phyloP scores from a whole-genome alignment of 371 early-diverging fungal genomes.

The Coemansia sp. region DNA sequence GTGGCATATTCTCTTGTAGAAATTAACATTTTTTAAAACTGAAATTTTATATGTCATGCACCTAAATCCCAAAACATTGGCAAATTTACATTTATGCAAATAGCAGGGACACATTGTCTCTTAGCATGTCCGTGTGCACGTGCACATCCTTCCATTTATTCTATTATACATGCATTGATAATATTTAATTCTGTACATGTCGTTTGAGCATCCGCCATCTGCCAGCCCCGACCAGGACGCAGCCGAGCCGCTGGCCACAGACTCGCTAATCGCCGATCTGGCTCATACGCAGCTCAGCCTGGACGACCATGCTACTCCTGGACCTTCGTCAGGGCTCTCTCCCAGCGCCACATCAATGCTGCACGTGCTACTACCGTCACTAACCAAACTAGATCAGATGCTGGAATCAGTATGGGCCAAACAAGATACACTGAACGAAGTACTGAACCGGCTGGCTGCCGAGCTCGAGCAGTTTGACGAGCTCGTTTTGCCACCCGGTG shows the following conservation, averaged over 20 bases:
- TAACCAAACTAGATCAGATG: constrained; percentile 32
- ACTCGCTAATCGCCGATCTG: constrained; percentile 9
- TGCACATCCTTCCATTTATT: background rate
- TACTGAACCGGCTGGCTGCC: constrained; percentile 30
- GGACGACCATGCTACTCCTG: background rate
- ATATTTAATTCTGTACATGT: background rate
- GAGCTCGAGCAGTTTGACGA: constrained; percentile 50
- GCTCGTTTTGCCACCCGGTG: constrained; percentile 22
- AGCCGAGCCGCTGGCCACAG: background rate
- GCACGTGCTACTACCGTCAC: constrained; percentile 43
- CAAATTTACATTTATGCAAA: background rate
- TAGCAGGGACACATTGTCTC: background rate
- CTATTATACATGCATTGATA: background rate
- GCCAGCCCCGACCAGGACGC: background rate
- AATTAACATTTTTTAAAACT: background rate
- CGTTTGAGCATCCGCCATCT: background rate
- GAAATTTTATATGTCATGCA: background rate
- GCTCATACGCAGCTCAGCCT: constrained; percentile 8
- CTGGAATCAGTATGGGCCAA: constrained; percentile 43
- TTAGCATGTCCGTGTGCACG: background rate
- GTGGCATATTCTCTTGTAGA: background rate
- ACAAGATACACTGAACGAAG: constrained; percentile 38
- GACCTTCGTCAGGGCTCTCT: constrained; percentile 10
- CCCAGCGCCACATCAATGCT: constrained; percentile 43
- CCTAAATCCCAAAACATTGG: background rate